Percentiles rank a stretch among this genome's conserved stretches.
Conservation (phyloP, 2,329 filamentous ascomycete species). For the Verticillium isaacii region DNA sequence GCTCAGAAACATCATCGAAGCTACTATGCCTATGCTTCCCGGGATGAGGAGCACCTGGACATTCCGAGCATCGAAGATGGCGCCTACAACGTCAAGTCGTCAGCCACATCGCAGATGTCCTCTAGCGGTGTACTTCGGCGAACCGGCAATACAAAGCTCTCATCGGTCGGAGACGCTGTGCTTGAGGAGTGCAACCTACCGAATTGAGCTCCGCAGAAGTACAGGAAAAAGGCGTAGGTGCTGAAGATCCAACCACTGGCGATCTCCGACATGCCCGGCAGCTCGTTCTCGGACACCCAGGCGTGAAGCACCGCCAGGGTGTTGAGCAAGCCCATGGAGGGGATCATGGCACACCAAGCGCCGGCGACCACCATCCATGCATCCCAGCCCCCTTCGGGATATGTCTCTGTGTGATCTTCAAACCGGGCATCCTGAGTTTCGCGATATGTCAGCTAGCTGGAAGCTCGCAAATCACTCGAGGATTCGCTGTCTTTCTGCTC, state of each 20-base stretch:
- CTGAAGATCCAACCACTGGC: slow-evolving; percentile 70
- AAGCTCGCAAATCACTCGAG: too few species aligned
- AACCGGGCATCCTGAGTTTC: neutral
- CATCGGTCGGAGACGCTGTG: neutral
- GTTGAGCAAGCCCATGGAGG: slow-evolving; percentile 63
- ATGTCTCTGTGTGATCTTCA: slow-evolving; percentile 21
- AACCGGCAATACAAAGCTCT: too few species aligned
- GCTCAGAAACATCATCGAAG: slow-evolving; percentile 52
- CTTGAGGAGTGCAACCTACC: slow-evolving; percentile 21
- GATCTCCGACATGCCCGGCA: slow-evolving; percentile 52
- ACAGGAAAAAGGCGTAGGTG: slow-evolving; percentile 64
- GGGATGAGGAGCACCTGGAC: slow-evolving; percentile 52
- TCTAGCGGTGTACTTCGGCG: neutral
- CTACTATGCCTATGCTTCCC: slow-evolving; percentile 52
- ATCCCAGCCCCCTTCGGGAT: slow-evolving; percentile 64
- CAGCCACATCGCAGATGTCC: neutral
- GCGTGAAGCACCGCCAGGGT: slow-evolving; percentile 62
- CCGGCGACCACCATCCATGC: slow-evolving; percentile 71
- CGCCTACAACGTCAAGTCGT: slow-evolving; percentile 29
- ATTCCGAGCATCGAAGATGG: slow-evolving; percentile 65
- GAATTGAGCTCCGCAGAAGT: slow-evolving; percentile 70
- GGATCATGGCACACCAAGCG: slow-evolving; percentile 61
- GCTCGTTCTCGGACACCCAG: slow-evolving; percentile 60
- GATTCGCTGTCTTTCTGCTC: too few species aligned
- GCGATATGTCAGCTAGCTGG: neutral